Conservation (phyloP, 2,329 filamentous ascomycete species). For the Neofusicoccum laricinum region DNA sequence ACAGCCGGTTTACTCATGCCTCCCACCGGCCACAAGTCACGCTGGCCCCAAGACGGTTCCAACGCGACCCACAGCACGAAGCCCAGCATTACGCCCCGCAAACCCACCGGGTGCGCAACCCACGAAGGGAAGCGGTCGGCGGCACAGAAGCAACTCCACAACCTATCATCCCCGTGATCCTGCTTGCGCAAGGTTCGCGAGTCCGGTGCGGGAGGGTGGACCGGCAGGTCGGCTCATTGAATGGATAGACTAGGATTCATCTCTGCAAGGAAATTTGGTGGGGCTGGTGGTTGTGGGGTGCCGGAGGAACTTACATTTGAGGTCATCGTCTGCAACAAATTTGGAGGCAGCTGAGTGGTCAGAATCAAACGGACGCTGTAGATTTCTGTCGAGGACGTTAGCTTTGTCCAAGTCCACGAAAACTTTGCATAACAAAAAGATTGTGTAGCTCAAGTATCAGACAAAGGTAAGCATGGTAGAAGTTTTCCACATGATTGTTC, state of each 20-base stretch:
- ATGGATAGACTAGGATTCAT: conserved; percentile 64
- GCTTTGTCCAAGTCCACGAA: background rate
- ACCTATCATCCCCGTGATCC: conserved; percentile 60
- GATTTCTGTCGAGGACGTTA: background rate
- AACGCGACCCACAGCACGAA: conserved; percentile 40
- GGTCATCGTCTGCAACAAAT: background rate
- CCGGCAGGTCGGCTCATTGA: conserved; percentile 61
- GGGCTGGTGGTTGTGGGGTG: background rate
- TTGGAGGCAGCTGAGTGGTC: background rate
- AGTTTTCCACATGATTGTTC: conserved; percentile 57
- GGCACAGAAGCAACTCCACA: conserved; percentile 62
- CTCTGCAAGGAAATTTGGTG: conserved; percentile 36
- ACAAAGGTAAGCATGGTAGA: conserved; percentile 57
- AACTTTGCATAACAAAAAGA: background rate
- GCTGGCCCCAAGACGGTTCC: conserved; percentile 43
- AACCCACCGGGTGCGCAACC: conserved; percentile 35
- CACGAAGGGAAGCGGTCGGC: conserved; percentile 26
- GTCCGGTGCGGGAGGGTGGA: conserved; percentile 73
- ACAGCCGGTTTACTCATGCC: conserved; percentile 69
- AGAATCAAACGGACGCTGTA: background rate
- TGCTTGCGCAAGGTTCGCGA: conserved; percentile 31
- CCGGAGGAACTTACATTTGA: conserved; percentile 10
- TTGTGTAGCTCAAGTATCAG: conserved; percentile 34
- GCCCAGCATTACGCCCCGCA: conserved; percentile 53
- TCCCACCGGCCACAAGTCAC: conserved; percentile 54